Percentiles rank a stretch among this genome's conserved stretches.
Evolutionary conservation across 148 eudicot genomes (phyloP).

Genomic region (Fagopyrum tataricum): DNA sequence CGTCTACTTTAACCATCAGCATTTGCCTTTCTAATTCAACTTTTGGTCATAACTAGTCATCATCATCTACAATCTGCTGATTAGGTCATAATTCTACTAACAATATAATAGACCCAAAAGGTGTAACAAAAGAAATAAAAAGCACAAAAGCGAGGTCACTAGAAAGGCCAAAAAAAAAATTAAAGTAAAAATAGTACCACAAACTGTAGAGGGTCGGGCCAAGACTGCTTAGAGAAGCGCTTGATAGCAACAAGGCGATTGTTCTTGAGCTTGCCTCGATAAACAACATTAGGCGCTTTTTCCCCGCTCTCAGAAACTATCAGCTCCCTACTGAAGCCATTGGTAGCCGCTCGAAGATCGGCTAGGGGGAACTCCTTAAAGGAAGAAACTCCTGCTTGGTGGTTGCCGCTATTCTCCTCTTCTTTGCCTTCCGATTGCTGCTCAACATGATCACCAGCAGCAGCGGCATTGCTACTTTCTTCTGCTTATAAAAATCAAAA

Average conservation of each 20-base stretch:
- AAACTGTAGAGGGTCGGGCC: constrained; percentile 60
- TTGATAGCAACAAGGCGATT: constrained; percentile 44
- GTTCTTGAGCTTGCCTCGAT: constrained; percentile 38
- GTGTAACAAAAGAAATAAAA: not conserved
- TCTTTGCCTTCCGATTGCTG: constrained; percentile 30
- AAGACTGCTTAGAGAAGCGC: constrained; percentile 49
- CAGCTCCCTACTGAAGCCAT: constrained; percentile 42
- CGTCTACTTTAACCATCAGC: not conserved
- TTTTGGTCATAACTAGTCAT: not conserved
- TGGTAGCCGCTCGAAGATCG: constrained; percentile 43
- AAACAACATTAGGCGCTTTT: constrained; percentile 53
- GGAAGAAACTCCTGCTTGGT: constrained; percentile 16
- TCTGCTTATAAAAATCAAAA: constrained; percentile 10
- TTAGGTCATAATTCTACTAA: constrained; percentile 10
- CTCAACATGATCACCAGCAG: not conserved
- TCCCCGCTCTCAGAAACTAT: constrained; percentile 59
- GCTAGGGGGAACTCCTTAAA: constrained; percentile 39
- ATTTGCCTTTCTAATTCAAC: constrained; percentile 5
- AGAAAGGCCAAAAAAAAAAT: not conserved
- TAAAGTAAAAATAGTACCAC: constrained; percentile 28
- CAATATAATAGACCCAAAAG: constrained; percentile 1
- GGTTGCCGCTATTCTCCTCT: constrained; percentile 24
- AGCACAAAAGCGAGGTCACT: not conserved
- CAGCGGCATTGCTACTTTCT: constrained; percentile 2
- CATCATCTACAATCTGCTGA: constrained; percentile 5